These are phyloP conservation scores for Nadsonia commutata DNA, from an alignment of 1,139 yeast genomes.

Conservation along the genomic window DNA sequence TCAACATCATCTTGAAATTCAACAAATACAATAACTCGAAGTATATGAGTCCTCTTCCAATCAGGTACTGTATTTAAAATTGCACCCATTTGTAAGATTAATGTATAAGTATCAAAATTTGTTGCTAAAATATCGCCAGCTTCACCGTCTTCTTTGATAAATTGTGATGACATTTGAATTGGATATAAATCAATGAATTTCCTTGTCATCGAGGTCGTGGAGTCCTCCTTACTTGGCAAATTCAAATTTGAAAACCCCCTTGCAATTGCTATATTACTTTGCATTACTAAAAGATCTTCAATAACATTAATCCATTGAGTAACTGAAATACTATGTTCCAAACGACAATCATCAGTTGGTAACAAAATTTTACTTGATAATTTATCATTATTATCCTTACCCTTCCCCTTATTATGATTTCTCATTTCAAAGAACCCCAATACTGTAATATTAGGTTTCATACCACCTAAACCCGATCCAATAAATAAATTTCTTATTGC, in stretches of 20 bases:
- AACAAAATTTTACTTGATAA: no score
- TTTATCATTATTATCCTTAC: no score
- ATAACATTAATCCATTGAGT: constrained; percentile 84
- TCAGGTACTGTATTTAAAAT: constrained; percentile 83
- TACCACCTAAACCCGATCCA: constrained; percentile 93
- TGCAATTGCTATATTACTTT: constrained; percentile 86
- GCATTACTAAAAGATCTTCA: constrained; percentile 85
- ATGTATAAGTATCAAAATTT: constrained; percentile 86
- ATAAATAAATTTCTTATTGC: constrained; percentile 86
- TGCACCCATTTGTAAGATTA: constrained; percentile 85
- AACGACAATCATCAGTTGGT: constrained; percentile 73
- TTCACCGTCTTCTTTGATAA: constrained; percentile 46
- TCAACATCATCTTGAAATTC: constrained; percentile 55
- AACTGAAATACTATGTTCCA: constrained; percentile 53
- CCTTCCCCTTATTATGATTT: constrained; percentile 9
- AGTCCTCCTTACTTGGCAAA: constrained; percentile 31
- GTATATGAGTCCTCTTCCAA: constrained; percentile 63
- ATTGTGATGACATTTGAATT: constrained; percentile 84
- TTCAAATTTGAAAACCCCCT: constrained; percentile 58
- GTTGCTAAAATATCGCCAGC: constrained; percentile 55
- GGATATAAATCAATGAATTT: constrained; percentile 80
- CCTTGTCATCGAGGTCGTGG: constrained; percentile 9
- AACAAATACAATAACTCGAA: constrained; percentile 81
- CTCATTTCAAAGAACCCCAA: constrained; percentile 65
- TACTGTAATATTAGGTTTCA: constrained; percentile 91